Conservation (phyloP, 805 yeast genomes). For the Saccharomycopsis lassenensis region DNA sequence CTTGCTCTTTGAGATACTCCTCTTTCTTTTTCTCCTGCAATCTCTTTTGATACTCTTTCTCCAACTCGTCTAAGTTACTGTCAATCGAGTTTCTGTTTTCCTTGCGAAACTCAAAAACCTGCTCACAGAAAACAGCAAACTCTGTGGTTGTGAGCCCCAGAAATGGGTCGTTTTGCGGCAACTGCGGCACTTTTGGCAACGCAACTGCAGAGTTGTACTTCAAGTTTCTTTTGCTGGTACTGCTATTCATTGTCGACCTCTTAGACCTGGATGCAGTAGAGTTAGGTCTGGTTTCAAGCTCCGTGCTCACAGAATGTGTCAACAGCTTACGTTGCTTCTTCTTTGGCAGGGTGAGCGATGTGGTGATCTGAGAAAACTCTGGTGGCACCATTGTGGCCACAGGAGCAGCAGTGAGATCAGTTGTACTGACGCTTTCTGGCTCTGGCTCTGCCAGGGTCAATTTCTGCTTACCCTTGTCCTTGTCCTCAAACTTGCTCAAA, state of each 20-base stretch:
- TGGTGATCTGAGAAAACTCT: background rate
- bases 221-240: slow-evolving; percentile 10
- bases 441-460: no score
- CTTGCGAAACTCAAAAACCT: slow-evolving; percentile 21
- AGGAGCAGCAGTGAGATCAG: no score
- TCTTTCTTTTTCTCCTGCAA: slow-evolving; percentile 10
- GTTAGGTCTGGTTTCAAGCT: slow-evolving; percentile 2
- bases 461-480: no score
- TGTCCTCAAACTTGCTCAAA: no score
- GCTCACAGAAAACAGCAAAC: slow-evolving; percentile 24
- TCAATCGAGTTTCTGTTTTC: slow-evolving; percentile 3
- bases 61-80: slow-evolving; percentile 9
- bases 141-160: slow-evolving; percentile 20
- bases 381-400: slow-evolving; percentile 8
- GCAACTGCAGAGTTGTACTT: slow-evolving; percentile 4
- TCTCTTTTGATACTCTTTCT: slow-evolving; percentile 2
- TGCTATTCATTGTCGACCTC: slow-evolving; percentile 7
- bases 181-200: slow-evolving; percentile 23
- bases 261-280: slow-evolving; percentile 5
- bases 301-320: slow-evolving; percentile 1
- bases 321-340: slow-evolving; percentile 16
- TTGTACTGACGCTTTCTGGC: no score
- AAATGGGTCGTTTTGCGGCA: slow-evolving; percentile 21
- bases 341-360: slow-evolving; percentile 14
- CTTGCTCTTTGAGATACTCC: slow-evolving; percentile 9